These are phyloP conservation scores for Parmelia sp. DNA, from an alignment of 495 filamentous ascomycete species.

Conservation along the genomic window DNA sequence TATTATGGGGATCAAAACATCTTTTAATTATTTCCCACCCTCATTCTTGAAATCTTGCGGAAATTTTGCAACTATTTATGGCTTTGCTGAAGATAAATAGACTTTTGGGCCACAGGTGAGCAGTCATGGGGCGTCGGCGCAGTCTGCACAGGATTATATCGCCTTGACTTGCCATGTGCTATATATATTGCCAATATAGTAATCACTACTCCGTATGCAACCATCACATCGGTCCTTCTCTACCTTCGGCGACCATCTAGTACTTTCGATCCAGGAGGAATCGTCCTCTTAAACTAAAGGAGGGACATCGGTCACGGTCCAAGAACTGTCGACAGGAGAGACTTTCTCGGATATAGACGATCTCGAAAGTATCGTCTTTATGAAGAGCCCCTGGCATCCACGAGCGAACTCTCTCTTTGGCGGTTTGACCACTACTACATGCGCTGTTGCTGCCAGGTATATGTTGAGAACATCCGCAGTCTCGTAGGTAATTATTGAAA, in stretches of 20 bases:
- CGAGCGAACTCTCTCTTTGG: background rate
- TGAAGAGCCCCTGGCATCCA: slow-evolving; percentile 2
- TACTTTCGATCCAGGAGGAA: background rate
- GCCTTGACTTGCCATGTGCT: background rate
- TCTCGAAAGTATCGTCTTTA: slow-evolving; percentile 8
- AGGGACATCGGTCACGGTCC: background rate
- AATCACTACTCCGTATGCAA: background rate
- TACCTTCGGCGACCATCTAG: background rate
- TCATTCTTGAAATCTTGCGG: background rate
- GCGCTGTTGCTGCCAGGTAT: slow-evolving; percentile 4
- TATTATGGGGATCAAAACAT: too few species aligned
- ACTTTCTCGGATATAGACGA: background rate
- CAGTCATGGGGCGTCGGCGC: background rate
- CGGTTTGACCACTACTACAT: background rate
- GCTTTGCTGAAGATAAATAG: background rate
- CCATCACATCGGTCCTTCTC: background rate
- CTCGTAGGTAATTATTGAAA: background rate
- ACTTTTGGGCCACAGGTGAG: background rate
- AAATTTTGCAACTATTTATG: background rate
- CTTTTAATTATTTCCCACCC: too few species aligned
- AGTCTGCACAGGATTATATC: background rate
- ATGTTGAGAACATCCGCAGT: background rate
- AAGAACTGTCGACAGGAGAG: background rate
- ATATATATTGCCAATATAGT: background rate
- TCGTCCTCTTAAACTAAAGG: background rate